Base-by-base conservation (phyloP, 352 stramenopile species). In the Halophytophthora batemanensis region DNA sequence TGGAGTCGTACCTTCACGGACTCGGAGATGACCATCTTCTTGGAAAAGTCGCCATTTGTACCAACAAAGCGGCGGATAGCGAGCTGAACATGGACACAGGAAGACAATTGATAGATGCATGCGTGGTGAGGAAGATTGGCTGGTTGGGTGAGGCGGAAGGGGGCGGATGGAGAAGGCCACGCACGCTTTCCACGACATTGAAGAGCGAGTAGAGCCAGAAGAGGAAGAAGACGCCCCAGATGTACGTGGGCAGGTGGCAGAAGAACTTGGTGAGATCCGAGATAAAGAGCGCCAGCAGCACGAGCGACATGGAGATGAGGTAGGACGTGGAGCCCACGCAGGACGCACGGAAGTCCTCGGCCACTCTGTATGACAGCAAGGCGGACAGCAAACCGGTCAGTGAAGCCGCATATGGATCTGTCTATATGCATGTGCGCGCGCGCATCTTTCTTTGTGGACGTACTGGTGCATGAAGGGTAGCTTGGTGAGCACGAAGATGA, bases 151-250 rank as follows among this genome's bases (percentile, higher is more conserved):
- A n/a, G n/a, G n/a, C n/a, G n/a, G n/a, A n/a, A n/a, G 23, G 34
- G 25, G 15, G 33, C 34, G 25, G 23, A 23, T n/a, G 17, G 18
- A 38, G n/a, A 3, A 11, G 10, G 33, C 33, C 17, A 76, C 77
- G 58, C 46, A 95, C 84, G 52, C 77, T 85, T 60, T 95, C 79
- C 21, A 91, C 79, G 50, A 95, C 85, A 41, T 92, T 92, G 49
- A 95, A 95, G 23, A 95, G 67, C 56, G 83, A 90, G 67, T 93
- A 93, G 52, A 95, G 72, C 85, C 85, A 95, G 23, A 88, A 70
- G 53, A 95, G 64, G 50, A 95, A 95, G 68, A 95, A 95, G 13
- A 87, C 46, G n/a, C 82, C 82, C 77, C 76, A 91, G n/a, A 93
- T 86, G 68, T 93, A 95, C 6, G 47, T 90, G 21, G 72, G 73